phyloP scores from a whole-genome alignment of 768 basidiomycete genomes.

The Russula foetens region DNA sequence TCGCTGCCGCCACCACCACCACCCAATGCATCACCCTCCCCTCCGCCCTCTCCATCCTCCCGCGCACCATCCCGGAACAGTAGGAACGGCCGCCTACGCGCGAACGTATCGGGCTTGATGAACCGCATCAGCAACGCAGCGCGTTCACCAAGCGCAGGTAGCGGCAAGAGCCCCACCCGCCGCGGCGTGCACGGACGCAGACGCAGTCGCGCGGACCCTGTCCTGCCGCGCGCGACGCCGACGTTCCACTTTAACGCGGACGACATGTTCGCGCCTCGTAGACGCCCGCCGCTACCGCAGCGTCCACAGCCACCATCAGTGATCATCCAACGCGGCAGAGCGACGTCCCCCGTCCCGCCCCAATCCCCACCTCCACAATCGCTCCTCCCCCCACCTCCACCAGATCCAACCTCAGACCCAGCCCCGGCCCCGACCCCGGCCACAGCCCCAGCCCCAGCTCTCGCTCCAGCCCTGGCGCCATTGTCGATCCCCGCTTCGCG shows the following conservation, averaged over 20 bases:
- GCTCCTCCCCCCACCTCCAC: too few species aligned
- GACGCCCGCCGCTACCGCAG: not conserved
- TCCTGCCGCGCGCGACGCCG: not conserved
- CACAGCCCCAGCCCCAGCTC: too few species aligned
- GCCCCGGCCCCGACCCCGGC: too few species aligned
- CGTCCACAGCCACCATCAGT: not conserved
- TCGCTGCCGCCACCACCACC: not conserved
- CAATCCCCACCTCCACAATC: too few species aligned
- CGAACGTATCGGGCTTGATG: not conserved
- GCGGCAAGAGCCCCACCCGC: not conserved
- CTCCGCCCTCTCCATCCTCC: not conserved
- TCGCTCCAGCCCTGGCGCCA: too few species aligned
- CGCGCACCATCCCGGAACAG: not conserved
- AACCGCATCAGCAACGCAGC: not conserved
- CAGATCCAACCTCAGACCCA: too few species aligned
- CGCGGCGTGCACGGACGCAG: not conserved
- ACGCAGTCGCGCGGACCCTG: conserved; percentile 6
- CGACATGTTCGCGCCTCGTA: conserved; percentile 3
- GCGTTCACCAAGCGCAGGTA: not conserved
- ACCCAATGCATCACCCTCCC: too few species aligned
- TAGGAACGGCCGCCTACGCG: not conserved
- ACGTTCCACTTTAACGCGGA: not conserved
- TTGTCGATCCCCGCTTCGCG: too few species aligned
- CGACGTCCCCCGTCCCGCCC: too few species aligned
- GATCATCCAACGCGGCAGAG: too few species aligned